These are phyloP conservation scores for Leccinum angustisporum DNA, from an alignment of 1,284 basidiomycete genomes.

Conservation along the genomic window DNA sequence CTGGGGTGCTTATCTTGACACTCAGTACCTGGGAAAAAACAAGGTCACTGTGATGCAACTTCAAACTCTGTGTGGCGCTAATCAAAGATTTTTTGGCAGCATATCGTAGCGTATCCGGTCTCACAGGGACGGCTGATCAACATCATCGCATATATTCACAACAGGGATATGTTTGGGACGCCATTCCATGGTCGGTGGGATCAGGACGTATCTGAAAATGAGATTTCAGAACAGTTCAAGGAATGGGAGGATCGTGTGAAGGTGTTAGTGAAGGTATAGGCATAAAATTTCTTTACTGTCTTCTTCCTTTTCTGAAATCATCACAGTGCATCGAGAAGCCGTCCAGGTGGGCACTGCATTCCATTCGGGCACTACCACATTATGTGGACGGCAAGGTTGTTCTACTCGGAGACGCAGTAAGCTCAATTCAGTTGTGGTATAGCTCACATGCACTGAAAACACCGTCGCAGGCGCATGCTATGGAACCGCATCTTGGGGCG, in stretches of 20 bases:
- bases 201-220: conserved; percentile 30
- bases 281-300: neutral
- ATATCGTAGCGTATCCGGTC: conserved; percentile 43
- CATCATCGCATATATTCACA: conserved; percentile 39
- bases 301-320: neutral
- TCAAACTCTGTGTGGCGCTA: neutral
- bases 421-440: neutral
- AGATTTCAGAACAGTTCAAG: conserved; percentile 33
- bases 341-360: conserved; percentile 34
- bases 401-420: conserved; percentile 39
- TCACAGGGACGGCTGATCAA: conserved; percentile 44
- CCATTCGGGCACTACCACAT: conserved; percentile 30
- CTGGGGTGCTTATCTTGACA: neutral
- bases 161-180: conserved; percentile 37
- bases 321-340: conserved; percentile 20
- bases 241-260: conserved; percentile 45
- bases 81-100: conserved; percentile 28
- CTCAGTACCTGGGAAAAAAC: conserved; percentile 45
- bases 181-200: conserved; percentile 39
- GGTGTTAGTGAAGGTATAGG: conserved; percentile 40
- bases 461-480: conserved; percentile 31
- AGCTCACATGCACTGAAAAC: neutral
- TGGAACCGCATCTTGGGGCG: conserved; percentile 32
- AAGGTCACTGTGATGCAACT: conserved; percentile 35
- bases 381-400: conserved; percentile 31